Evolutionary conservation across 257 asterid genomes (phyloP).

Genomic region (Gardenia jasminoides): DNA sequence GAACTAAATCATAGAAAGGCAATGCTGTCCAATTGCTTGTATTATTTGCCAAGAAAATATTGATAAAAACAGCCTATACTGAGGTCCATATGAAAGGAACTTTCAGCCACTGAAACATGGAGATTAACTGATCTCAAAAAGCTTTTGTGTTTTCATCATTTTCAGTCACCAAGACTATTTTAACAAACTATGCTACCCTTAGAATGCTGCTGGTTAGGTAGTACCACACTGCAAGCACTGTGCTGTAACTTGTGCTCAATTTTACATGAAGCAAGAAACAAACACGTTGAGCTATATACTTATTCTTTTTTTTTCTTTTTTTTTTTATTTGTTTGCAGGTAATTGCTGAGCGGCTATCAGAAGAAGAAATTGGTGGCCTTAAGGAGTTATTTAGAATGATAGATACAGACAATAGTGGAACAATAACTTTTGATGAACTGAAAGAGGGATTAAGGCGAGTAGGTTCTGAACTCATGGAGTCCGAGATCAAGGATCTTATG

Average conservation of each 20-base stretch:
- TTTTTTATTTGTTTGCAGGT: conserved; percentile 53
- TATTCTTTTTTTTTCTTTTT: conserved; percentile 5
- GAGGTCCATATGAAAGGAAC: not conserved
- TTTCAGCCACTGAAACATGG: not conserved
- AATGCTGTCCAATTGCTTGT: not conserved
- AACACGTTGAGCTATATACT: not conserved
- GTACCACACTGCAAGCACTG: too few species aligned
- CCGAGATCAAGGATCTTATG: conserved; percentile 78
- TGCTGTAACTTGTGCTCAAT: too few species aligned
- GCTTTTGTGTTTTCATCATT: too few species aligned
- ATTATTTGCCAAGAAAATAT: not conserved
- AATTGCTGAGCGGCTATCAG: conserved; percentile 90
- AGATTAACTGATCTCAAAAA: too few species aligned
- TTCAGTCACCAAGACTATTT: too few species aligned
- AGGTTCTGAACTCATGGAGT: conserved; percentile 81
- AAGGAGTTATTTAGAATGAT: conserved; percentile 84
- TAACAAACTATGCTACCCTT: too few species aligned
- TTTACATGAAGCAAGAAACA: not conserved
- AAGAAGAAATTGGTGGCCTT: conserved; percentile 93
- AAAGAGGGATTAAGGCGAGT: conserved; percentile 72
- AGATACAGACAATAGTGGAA: conserved; percentile 77
- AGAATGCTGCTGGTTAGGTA: too few species aligned
- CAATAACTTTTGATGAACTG: conserved; percentile 87
- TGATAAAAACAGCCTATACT: not conserved
- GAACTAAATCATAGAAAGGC: not conserved